A percentile compares a stretch with the other conserved stretches of the same genome.
Evolutionary conservation across 495 filamentous ascomycete species (phyloP).

Genomic region (Annulohypoxylon maeteangense): DNA sequence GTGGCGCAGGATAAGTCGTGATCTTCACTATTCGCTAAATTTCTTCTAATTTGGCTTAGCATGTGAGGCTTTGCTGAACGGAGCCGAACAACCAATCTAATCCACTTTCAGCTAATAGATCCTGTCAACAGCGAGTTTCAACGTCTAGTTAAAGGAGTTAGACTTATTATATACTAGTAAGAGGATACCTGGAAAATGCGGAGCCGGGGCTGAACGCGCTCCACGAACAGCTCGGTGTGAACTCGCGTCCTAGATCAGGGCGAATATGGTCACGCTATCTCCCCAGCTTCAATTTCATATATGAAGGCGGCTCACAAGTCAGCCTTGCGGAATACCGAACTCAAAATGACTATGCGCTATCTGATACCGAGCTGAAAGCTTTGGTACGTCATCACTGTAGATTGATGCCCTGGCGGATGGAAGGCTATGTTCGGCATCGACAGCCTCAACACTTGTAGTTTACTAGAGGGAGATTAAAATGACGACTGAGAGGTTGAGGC

Average conservation of each 20-base stretch:
- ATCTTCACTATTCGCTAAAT: neutral
- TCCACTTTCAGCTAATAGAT: neutral
- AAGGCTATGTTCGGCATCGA: conserved; percentile 4
- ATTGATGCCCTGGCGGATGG: neutral
- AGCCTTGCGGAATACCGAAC: neutral
- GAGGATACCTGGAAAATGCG: neutral
- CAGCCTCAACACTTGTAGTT: neutral
- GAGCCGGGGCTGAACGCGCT: neutral
- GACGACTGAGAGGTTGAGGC: neutral
- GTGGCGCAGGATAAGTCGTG: neutral
- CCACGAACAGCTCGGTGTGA: neutral
- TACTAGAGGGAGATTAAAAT: neutral
- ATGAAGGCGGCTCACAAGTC: neutral
- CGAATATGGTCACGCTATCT: neutral
- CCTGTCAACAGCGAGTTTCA: neutral
- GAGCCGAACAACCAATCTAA: neutral
- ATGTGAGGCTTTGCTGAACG: neutral
- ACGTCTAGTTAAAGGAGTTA: too few relatives aligned
- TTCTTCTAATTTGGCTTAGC: neutral
- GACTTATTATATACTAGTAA: neutral
- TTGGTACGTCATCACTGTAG: neutral
- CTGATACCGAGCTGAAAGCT: conserved; percentile 1
- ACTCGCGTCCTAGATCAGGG: neutral
- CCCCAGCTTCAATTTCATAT: neutral
- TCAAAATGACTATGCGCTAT: neutral